Percentiles rank a stretch among this genome's conserved stretches.
These are phyloP conservation scores for Aechmea fasciata DNA, from an alignment of 176 grass and related monocot genomes.

Conservation along the genomic window DNA sequence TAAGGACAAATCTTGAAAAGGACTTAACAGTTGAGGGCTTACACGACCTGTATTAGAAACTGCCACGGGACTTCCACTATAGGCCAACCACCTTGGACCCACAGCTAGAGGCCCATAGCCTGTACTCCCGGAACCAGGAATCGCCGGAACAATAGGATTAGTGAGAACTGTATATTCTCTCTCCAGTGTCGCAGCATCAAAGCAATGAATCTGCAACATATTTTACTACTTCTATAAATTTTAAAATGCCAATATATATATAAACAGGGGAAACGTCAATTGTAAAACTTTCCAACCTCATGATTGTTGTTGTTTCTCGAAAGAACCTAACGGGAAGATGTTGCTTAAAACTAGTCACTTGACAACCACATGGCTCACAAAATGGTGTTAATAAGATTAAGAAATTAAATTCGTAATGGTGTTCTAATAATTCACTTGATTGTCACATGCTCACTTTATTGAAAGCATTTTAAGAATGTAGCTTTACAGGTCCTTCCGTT, in stretches of 20 bases:
- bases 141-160: slow-evolving; percentile 39
- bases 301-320: too few relatives aligned
- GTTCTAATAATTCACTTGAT: too few relatives aligned
- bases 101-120: slow-evolving; percentile 82
- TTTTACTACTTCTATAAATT: background rate
- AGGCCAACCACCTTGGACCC: slow-evolving; percentile 84
- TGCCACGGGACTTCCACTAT: slow-evolving; percentile 57
- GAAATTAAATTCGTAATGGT: too few relatives aligned
- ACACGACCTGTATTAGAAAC: slow-evolving; percentile 51
- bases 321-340: too few relatives aligned
- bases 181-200: slow-evolving; percentile 70
- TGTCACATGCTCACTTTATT: too few relatives aligned
- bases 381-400: too few relatives aligned
- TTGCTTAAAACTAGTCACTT: too few relatives aligned
- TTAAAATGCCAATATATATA: background rate
- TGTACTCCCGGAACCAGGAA: slow-evolving; percentile 25
- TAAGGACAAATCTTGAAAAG: slow-evolving; percentile 17
- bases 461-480: too few relatives aligned
- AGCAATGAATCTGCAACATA: slow-evolving; percentile 87
- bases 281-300: background rate
- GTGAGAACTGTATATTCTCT: slow-evolving; percentile 68
- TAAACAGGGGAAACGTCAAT: background rate
- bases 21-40: slow-evolving; percentile 58
- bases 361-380: too few relatives aligned
- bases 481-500: too few relatives aligned